Conservation (phyloP, 2,329 filamentous ascomycete species). For the Xylaria sp. region DNA sequence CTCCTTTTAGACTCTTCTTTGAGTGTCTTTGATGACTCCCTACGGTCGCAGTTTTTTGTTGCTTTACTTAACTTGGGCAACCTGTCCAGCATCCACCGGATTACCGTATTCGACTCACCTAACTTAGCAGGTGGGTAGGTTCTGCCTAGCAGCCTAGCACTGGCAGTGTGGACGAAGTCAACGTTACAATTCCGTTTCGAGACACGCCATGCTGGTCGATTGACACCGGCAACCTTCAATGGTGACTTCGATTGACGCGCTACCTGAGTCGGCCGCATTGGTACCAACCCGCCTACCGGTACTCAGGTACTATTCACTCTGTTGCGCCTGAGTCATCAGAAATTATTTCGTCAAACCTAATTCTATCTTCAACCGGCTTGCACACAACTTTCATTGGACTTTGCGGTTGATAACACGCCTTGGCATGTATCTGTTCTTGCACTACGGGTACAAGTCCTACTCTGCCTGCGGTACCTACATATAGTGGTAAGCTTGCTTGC, state of each 20-base stretch:
- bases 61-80: background rate
- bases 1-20: background rate
- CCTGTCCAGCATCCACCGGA: slow-evolving; percentile 24
- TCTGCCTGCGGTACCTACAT: background rate
- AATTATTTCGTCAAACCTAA: background rate
- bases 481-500: slow-evolving; percentile 7
- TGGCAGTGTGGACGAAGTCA: slow-evolving; percentile 39
- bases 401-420: background rate
- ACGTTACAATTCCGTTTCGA: slow-evolving; percentile 43
- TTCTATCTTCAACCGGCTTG: background rate
- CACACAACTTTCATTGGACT: background rate
- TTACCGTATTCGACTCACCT: slow-evolving; percentile 17
- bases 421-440: background rate
- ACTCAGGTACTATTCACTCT: background rate
- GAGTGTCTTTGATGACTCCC: slow-evolving; percentile 14
- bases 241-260: background rate
- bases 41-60: background rate
- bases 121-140: background rate
- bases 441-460: background rate
- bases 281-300: background rate
- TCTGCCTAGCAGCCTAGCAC: slow-evolving; percentile 23
- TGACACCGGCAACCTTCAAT: background rate
- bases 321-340: background rate
- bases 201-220: slow-evolving; percentile 6
- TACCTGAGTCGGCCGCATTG: slow-evolving; percentile 4